Base-by-base conservation (phyloP, 2,329 filamentous ascomycete species). In the Hymenoscyphus linearis region DNA sequence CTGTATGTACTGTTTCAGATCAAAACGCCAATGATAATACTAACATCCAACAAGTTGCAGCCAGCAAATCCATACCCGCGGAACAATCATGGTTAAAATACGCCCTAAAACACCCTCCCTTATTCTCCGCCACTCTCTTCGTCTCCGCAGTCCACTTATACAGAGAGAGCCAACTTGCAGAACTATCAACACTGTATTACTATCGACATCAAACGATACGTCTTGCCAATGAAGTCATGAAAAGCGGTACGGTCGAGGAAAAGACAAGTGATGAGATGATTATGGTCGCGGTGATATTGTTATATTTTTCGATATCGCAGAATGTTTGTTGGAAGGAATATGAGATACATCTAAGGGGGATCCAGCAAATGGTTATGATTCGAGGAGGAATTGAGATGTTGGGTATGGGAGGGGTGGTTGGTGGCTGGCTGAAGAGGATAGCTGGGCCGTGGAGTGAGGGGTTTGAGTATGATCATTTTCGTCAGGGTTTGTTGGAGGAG, bases 201-300 rank as follows among this genome's bases (percentile, higher is more conserved):
- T 67, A 65, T 54, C 67, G 67, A 35, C 55, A 63, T 4, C 55
- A 67, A 50, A 68, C 68, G 0, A 66, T 69, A n/a, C 57, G 60
- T 18, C 34, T 66, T 16, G 67, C 62, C 16, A 68, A 68, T 50
- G 58, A 66, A 40, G 63, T 57, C 10, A 59, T 68, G 64, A n/a
- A 26, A n/a, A 14, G 22, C 10, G 59, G 58, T 18, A 34, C 47
- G 18, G 52, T 61, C 0, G 58, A 40, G 10, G 63, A 66, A 31
- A 64, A 58, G 4, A 59, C 60, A 2, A 63, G 60, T 22, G 67
- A 69, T 59, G 60, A 69, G 31, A 67, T 67, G 65, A 62, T 69
- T 12, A 56, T 67, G 36, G 62, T 64, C 10, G 64, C 62, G 12
- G 37, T 69, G 44, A 61, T 68, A 22, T 50, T 69, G 27, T 34